Evolutionary conservation across 2,329 filamentous ascomycete genomes (phyloP), one percentile per base, ranked within the genome.

Genomic region (Beauveria caledonica): DNA sequence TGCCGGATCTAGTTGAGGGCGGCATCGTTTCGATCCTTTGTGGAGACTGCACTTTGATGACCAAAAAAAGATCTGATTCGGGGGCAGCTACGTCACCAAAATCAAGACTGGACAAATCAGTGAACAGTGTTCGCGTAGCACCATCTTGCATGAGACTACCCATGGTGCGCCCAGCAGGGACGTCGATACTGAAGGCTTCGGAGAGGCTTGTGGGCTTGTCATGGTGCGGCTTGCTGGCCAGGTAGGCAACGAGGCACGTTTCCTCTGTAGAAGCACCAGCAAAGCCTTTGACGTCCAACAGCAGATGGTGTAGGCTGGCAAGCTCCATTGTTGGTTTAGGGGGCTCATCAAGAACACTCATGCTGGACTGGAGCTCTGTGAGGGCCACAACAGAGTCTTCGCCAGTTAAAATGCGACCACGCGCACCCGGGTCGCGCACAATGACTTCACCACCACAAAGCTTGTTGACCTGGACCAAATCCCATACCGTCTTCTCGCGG

Each of bases 381-480:
- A 97, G 84, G 62, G 96, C 89, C 29, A 97, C 89, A 4, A 94
- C 90, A 1, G 92, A 96, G 73, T 99, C 94, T 58, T 97, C 89
- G 13, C 90, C 91, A 0, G 92, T 97, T 67, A 99, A 75, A 29
- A 97, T 86, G 50, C 92, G 86, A 9, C 94, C 94, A 33, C 88
- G 84, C 70, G 92, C 86, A 21, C 81, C 82, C 2, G 94, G 91
- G 73, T 95, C 94, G 33, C 94, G 86, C 62, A 99, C 94, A 71
- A 99, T 96, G 52, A 99, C 89, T 70, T 97, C 92, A 55, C 91
- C 91, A 63, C 87, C 91, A 59, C 97, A 88, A 68, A 97, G 83
- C 75, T 97, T 97, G 76, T 99, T 99, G 49, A 93, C 93, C 48
- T 83, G 86, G 3, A 97, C 93, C 54, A 99, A 78, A 68, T 97